Percentiles rank a stretch among this genome's conserved stretches.
These are phyloP conservation scores for Orbilia blumenaviensis DNA, from an alignment of 2,329 filamentous ascomycete genomes.

Conservation along the genomic window DNA sequence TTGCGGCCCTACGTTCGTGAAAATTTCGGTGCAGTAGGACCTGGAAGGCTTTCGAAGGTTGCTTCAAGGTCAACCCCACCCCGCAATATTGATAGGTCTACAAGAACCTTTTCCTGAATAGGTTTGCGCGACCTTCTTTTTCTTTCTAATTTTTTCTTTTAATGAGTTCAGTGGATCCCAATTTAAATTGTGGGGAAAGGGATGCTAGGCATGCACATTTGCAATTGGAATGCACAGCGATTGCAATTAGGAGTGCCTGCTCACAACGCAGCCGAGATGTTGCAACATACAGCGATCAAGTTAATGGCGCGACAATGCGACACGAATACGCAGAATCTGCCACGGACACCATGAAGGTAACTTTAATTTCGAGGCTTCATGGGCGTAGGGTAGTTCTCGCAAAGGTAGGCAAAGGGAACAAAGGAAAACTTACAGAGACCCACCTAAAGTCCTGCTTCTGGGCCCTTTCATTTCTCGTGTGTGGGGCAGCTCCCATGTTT, in stretches of 20 bases:
- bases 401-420: no score
- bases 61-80: no score
- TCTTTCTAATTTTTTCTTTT: background rate
- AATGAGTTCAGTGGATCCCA: background rate
- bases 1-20: no score
- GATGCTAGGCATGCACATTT: background rate
- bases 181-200: conserved; percentile 38
- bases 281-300: background rate
- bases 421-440: no score
- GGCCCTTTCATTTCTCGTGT: background rate
- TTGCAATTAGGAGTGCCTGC: background rate
- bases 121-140: background rate
- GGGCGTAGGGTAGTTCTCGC: background rate
- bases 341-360: background rate
- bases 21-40: background rate
- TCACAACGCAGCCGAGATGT: background rate
- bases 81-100: background rate
- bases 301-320: background rate
- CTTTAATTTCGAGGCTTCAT: no score
- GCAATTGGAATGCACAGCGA: background rate
- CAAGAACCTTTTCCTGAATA: background rate
- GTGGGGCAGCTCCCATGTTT: background rate
- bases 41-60: background rate
- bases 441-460: no score
- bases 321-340: background rate